Conservation (phyloP, 305 asterid species). For the Fraxinus ornus region DNA sequence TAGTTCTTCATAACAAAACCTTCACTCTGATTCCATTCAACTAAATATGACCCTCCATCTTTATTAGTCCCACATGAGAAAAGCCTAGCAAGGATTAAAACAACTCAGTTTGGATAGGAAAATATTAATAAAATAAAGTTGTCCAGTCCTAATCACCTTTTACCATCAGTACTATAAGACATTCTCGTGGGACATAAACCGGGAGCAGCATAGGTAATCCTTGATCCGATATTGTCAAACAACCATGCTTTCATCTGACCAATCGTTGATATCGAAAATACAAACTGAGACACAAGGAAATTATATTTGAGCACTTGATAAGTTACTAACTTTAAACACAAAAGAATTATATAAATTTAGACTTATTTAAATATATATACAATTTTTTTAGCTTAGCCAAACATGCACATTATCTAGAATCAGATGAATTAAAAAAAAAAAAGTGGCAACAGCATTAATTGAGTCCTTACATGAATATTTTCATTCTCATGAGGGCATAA, state of each 20-base stretch:
- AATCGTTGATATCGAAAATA: constrained; percentile 53
- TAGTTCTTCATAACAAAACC: constrained; percentile 50
- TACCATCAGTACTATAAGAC: constrained; percentile 50
- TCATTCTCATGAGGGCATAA: constrained; percentile 50
- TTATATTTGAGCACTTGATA: background rate
- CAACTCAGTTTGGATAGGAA: constrained; percentile 23
- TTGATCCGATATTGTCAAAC: constrained; percentile 43
- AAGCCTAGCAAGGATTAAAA: constrained; percentile 39
- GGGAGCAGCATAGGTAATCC: constrained; percentile 47
- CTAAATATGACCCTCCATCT: constrained; percentile 56
- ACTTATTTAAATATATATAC: background rate
- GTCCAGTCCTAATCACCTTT: constrained; percentile 45
- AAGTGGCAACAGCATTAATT: background rate
- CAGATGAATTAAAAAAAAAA: background rate
- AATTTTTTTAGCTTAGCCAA: background rate
- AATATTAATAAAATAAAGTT: constrained; percentile 16
- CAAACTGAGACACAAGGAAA: constrained; percentile 35
- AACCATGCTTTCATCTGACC: constrained; percentile 78
- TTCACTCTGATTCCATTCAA: constrained; percentile 70
- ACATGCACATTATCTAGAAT: constrained; percentile 2
- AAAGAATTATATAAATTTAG: background rate
- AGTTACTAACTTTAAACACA: background rate
- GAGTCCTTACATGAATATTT: constrained; percentile 41
- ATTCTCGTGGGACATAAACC: constrained; percentile 53
- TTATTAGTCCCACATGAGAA: constrained; percentile 73